A percentile compares a stretch with the other conserved stretches of the same genome.
phyloP scores from a whole-genome alignment of 805 yeast species.

The Yarrowia sp. region DNA sequence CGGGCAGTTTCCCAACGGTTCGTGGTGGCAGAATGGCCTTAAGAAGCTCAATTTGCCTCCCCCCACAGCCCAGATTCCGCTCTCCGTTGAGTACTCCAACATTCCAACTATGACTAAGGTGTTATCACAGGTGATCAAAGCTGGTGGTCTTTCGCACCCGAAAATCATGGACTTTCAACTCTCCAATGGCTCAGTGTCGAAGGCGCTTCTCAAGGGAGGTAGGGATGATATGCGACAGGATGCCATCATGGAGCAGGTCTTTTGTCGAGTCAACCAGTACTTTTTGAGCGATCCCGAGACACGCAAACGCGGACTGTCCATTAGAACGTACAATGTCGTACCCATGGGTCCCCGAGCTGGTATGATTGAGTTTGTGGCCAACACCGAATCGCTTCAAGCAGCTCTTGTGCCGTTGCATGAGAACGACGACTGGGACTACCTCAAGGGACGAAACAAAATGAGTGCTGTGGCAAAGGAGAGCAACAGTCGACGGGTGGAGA shows the following conservation, averaged over 20 bases:
- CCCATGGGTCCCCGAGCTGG: constrained; percentile 89
- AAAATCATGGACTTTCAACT: constrained; percentile 60
- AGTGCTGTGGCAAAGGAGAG: constrained; percentile 43
- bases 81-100: constrained; percentile 40
- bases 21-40: constrained; percentile 8
- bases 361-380: constrained; percentile 80
- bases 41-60: constrained; percentile 49
- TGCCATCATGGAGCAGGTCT: constrained; percentile 96
- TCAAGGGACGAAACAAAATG: constrained; percentile 35
- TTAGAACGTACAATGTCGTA: constrained; percentile 83
- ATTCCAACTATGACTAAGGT: constrained; percentile 50
- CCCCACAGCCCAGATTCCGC: constrained; percentile 52
- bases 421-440: constrained; percentile 41
- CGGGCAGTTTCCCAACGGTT: not conserved
- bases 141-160: constrained; percentile 87
- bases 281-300: constrained; percentile 56
- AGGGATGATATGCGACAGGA: constrained; percentile 93
- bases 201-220: constrained; percentile 73
- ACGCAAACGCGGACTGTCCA: constrained; percentile 52
- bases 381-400: constrained; percentile 69
- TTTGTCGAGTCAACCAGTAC: constrained; percentile 74
- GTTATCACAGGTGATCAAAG: constrained; percentile 51
- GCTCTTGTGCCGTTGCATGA: constrained; percentile 63
- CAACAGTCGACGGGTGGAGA: constrained; percentile 29
- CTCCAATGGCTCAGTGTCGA: constrained; percentile 57